phyloP scores from a whole-genome alignment of 345 rosid species.

The Rubroshorea leprosula region DNA sequence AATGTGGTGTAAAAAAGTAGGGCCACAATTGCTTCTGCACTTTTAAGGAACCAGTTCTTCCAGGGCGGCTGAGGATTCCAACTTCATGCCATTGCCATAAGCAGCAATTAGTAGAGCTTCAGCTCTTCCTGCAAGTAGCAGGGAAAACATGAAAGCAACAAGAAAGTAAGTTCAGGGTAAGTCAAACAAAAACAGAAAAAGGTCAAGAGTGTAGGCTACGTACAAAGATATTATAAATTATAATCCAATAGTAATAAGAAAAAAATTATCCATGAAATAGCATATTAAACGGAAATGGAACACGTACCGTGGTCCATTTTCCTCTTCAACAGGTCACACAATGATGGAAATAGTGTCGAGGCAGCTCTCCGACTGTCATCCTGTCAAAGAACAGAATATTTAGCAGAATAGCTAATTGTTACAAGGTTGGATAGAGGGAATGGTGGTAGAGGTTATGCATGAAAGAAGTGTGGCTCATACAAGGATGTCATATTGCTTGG shows the following conservation, averaged over 20 bases:
- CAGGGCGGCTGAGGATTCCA: conserved; percentile 15
- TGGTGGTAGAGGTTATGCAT: not conserved
- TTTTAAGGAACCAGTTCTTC: conserved; percentile 17
- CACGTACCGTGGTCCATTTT: conserved; percentile 78
- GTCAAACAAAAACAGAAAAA: not conserved
- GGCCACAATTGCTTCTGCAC: too few relatives aligned
- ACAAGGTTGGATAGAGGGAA: not conserved
- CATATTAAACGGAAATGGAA: not conserved
- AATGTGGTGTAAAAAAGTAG: too few relatives aligned
- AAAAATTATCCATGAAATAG: too few relatives aligned
- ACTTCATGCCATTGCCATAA: conserved; percentile 52
- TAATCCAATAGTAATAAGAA: not conserved
- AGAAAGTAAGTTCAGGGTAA: too few relatives aligned
- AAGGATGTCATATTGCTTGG: not conserved
- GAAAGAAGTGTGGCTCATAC: not conserved
- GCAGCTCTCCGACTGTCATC: conserved; percentile 86
- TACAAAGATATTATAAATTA: not conserved
- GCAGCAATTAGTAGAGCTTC: conserved; percentile 87
- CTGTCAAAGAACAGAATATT: conserved; percentile 36
- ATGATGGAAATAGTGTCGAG: conserved; percentile 59
- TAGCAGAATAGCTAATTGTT: too few relatives aligned
- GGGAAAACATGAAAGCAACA: conserved; percentile 4
- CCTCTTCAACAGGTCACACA: conserved; percentile 52
- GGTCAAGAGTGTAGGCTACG: not conserved
- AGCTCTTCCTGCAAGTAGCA: conserved; percentile 54